These are phyloP conservation scores for Dalechampia spathulata DNA, from an alignment of 441 rosid genomes.

Conservation along the genomic window DNA sequence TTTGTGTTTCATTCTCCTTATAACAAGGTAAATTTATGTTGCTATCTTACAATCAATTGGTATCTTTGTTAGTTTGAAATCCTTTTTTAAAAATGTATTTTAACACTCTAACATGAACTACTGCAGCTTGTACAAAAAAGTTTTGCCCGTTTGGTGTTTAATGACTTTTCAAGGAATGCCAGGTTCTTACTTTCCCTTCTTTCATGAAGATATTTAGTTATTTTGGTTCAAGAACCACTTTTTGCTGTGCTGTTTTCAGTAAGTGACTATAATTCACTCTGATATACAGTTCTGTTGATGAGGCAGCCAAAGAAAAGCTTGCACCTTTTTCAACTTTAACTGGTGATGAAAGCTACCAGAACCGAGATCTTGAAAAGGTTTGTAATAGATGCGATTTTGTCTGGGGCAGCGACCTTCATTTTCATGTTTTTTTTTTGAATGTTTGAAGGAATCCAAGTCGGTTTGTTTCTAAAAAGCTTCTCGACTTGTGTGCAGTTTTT, in stretches of 20 bases:
- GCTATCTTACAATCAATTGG: not conserved
- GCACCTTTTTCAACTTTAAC: conserved; percentile 68
- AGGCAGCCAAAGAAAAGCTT: conserved; percentile 68
- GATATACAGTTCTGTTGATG: conserved; percentile 65
- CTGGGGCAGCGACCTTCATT: too few species aligned
- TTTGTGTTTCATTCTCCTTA: conserved; percentile 94
- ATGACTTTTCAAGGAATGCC: conserved; percentile 73
- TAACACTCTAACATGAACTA: conserved; percentile 7
- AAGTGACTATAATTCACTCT: conserved; percentile 13
- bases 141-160: conserved; percentile 79
- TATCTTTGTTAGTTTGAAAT: not conserved
- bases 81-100: not conserved
- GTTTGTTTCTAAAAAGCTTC: too few species aligned
- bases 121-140: conserved; percentile 98
- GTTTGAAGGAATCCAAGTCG: too few species aligned
- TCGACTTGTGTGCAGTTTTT: too few species aligned
- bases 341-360: conserved; percentile 85
- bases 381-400: too few species aligned
- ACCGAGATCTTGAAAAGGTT: conserved; percentile 97
- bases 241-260: too few species aligned
- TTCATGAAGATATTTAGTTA: not conserved
- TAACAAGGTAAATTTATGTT: conserved; percentile 59
- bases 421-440: too few species aligned
- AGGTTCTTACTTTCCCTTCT: conserved; percentile 34
- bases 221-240: too few species aligned